phyloP scores from a whole-genome alignment of 768 basidiomycete genomes.

The Solioccasus polychromus region DNA sequence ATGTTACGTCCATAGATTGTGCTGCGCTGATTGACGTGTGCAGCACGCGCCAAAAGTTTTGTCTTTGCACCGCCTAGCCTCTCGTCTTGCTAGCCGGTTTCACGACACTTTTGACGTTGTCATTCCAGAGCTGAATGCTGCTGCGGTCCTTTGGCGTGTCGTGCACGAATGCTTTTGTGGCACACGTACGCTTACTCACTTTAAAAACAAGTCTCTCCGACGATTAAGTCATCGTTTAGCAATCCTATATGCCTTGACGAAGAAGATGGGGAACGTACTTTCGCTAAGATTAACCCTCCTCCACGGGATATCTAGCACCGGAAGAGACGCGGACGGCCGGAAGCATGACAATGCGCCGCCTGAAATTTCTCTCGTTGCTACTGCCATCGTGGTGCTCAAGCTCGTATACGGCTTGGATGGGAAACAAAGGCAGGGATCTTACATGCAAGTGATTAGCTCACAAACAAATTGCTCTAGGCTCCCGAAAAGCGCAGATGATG shows the following conservation, averaged over 20 bases:
- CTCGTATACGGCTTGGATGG: conserved; percentile 85
- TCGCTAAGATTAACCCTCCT: conserved; percentile 58
- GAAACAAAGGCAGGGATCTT: conserved; percentile 44
- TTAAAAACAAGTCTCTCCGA: not conserved
- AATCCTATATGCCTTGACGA: conserved; percentile 60
- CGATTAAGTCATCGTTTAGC: conserved; percentile 34
- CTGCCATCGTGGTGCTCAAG: conserved; percentile 71
- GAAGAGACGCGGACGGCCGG: conserved; percentile 43
- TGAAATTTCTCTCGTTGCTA: conserved; percentile 60
- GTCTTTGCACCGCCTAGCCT: conserved; percentile 56
- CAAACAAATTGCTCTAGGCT: conserved; percentile 33
- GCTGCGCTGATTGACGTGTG: conserved; percentile 10
- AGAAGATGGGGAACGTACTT: conserved; percentile 53
- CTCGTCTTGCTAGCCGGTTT: conserved; percentile 59
- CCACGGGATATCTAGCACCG: conserved; percentile 37
- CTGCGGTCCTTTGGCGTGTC: conserved; percentile 76
- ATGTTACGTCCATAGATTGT: conserved; percentile 2
- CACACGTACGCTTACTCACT: conserved; percentile 56
- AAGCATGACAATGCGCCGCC: conserved; percentile 64
- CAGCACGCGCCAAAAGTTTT: conserved; percentile 66
- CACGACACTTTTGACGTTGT: conserved; percentile 51
- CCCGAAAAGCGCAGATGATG: conserved; percentile 49
- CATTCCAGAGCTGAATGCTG: conserved; percentile 73
- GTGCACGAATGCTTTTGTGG: conserved; percentile 60
- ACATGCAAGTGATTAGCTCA: conserved; percentile 2